Percentiles rank a stretch among this genome's conserved stretches.
Conservation (phyloP, 208 protist genomes). For the Crithidia expoeki region DNA sequence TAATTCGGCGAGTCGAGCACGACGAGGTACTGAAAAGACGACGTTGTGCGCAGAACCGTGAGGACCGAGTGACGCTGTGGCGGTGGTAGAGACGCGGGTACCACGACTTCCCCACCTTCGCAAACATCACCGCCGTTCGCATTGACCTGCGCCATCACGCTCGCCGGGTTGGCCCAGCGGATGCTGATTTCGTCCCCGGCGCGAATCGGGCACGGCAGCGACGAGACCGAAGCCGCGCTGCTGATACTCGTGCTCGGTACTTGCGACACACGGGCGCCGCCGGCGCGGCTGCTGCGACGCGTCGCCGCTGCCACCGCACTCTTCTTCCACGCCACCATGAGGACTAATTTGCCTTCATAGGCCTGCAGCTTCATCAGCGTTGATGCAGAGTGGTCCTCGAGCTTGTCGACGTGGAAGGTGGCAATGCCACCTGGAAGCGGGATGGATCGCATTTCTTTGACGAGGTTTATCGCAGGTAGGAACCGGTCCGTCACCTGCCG, state of each 20-base stretch:
- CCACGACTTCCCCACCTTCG: background rate
- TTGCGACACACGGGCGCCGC: background rate
- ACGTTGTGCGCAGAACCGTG: conserved; percentile 14
- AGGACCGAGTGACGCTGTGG: conserved; percentile 22
- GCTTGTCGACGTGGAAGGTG: conserved; percentile 9
- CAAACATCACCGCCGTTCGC: background rate
- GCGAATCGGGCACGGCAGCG: conserved; percentile 21
- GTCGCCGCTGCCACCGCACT: background rate
- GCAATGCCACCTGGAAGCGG: conserved; percentile 33
- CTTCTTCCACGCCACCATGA: conserved; percentile 13
- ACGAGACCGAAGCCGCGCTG: background rate
- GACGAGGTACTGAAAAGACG: conserved; percentile 15
- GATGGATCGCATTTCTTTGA: background rate
- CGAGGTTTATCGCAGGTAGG: conserved; percentile 33
- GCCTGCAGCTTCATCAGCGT: background rate
- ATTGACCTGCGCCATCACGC: background rate
- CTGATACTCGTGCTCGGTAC: background rate
- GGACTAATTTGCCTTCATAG: background rate
- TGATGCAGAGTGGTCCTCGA: conserved; percentile 3
- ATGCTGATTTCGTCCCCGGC: conserved; percentile 38
- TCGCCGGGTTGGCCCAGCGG: conserved; percentile 15
- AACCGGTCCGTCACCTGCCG: conserved; percentile 20
- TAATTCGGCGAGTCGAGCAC: conserved; percentile 28
- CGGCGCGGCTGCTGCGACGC: background rate
- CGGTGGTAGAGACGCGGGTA: background rate